Evolutionary conservation across 2,329 filamentous ascomycete species (phyloP).

Genomic region (Aspergillus sp.): DNA sequence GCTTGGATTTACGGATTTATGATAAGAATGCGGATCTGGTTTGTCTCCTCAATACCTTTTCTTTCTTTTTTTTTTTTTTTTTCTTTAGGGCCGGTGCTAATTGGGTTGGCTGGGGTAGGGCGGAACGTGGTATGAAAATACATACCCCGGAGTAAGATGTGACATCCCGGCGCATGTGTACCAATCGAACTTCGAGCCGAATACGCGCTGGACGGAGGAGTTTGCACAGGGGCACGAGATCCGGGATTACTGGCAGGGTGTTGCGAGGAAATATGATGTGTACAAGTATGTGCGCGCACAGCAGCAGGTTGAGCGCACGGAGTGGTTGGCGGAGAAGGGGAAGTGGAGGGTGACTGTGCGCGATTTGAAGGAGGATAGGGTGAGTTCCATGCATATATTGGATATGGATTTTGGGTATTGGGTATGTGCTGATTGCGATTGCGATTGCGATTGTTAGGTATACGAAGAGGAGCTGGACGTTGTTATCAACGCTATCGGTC

Average conservation of each 20-base stretch:
- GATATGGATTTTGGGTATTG: too few relatives aligned
- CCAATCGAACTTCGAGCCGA: slow-evolving; percentile 66
- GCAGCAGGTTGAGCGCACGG: slow-evolving; percentile 55
- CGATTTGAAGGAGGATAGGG: slow-evolving; percentile 32
- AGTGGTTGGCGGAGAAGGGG: slow-evolving; percentile 54
- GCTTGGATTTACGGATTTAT: slow-evolving; percentile 63
- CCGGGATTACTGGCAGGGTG: slow-evolving; percentile 62
- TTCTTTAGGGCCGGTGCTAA: neutral
- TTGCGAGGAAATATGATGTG: slow-evolving; percentile 64
- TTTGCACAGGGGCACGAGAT: slow-evolving; percentile 70
- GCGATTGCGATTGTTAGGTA: slow-evolving; percentile 20
- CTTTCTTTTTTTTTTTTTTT: neutral
- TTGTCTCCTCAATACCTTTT: slow-evolving; percentile 28
- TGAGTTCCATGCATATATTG: slow-evolving; percentile 8
- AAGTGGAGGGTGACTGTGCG: slow-evolving; percentile 57
- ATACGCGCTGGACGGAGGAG: slow-evolving; percentile 67
- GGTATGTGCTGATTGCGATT: neutral
- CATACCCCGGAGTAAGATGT: slow-evolving; percentile 65
- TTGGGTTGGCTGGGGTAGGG: slow-evolving; percentile 29
- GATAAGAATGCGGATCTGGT: slow-evolving; percentile 70
- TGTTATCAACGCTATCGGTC: slow-evolving; percentile 62
- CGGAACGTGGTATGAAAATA: slow-evolving; percentile 50
- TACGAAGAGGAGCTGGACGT: slow-evolving; percentile 57
- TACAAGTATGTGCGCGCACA: slow-evolving; percentile 58
- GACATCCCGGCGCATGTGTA: slow-evolving; percentile 71